Evolutionary conservation across 2,329 filamentous ascomycete genomes (phyloP), one percentile per base, ranked within the genome.

Genomic region (Pseudocercospora vitis): DNA sequence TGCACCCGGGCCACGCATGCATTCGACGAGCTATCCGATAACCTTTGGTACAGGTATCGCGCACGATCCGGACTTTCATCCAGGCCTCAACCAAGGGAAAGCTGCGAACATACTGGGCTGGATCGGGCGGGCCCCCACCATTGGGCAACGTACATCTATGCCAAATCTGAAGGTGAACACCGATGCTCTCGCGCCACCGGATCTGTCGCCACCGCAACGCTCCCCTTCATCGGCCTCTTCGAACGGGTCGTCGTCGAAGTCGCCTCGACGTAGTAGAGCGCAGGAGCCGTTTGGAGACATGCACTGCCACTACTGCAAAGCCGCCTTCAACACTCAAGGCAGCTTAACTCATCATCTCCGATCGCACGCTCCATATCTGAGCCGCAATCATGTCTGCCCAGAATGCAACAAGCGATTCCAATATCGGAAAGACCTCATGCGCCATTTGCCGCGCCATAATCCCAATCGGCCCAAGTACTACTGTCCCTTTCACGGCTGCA

Each of bases 321-420:
- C 56, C 6, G 50, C 48, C 4, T 63, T 63, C 42, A 42, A 48
- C 18, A 58, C 54, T 3, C 58, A 57, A 39, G 54, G 56, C 3
- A 58, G 58, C 14, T 42, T 63, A 4, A 61, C 60, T 8, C 60
- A 63, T 21, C 60, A 63, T 33, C 51, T 56, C 2, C 58, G 60
- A 8, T 59, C 56, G 14, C 60, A 63, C 24, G 19, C 42, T 24
- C 56, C 60, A 4, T 63, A 63, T 24, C 31, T 45, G 12, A 59
- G 50, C 23, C 56, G 60, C 3, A 58, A 55, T 12, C 58, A 63
- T 18, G 60, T 59, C 3, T 63, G 60, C 28, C 31, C 33, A 12
- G 32, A 52, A 4, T 63, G 60, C 48, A 33, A 58, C 3, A 63
- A 61, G 42, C 52, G 60, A 12, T 63, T 63, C 26, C 60, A 63